Percentiles rank a stretch among this genome's conserved stretches.
Conservation (phyloP, 306 rosid genomes). For the Castanopsis chinensis region DNA sequence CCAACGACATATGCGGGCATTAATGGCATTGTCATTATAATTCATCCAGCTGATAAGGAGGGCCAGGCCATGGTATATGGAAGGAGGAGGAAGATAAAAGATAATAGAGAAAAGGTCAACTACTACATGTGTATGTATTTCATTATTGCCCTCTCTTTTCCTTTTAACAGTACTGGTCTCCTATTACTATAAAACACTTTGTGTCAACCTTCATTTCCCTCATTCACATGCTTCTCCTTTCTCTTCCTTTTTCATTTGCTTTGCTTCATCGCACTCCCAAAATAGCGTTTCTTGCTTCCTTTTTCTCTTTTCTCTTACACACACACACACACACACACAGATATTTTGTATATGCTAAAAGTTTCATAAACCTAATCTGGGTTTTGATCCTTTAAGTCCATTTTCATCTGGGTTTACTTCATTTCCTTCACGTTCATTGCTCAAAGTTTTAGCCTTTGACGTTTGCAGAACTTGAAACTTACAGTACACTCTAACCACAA, state of each 20-base stretch:
- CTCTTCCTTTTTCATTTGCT: not conserved
- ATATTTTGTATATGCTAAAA: not conserved
- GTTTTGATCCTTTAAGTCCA: not conserved
- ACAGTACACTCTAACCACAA: not conserved
- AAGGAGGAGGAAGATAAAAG: no score
- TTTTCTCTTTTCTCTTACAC: not conserved
- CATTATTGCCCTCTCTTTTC: not conserved
- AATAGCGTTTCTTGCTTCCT: not conserved
- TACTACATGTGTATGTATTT: not conserved
- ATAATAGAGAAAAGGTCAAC: no score
- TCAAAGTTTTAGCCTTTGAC: not conserved
- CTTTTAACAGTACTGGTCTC: no score
- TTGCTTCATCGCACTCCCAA: not conserved
- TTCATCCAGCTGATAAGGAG: not conserved
- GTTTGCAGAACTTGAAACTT: not conserved
- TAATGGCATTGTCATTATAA: slow-evolving; percentile 27
- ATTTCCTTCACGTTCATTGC: not conserved
- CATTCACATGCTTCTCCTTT: not conserved
- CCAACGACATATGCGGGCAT: slow-evolving; percentile 49
- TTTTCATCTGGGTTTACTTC: not conserved
- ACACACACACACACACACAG: not conserved
- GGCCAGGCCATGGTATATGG: not conserved
- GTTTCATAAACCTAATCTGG: slow-evolving; percentile 12
- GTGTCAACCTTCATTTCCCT: not conserved
- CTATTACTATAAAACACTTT: slow-evolving; percentile 33